phyloP scores from a whole-genome alignment of 805 yeast genomes.

The Saccharomycopsis capsularis region DNA sequence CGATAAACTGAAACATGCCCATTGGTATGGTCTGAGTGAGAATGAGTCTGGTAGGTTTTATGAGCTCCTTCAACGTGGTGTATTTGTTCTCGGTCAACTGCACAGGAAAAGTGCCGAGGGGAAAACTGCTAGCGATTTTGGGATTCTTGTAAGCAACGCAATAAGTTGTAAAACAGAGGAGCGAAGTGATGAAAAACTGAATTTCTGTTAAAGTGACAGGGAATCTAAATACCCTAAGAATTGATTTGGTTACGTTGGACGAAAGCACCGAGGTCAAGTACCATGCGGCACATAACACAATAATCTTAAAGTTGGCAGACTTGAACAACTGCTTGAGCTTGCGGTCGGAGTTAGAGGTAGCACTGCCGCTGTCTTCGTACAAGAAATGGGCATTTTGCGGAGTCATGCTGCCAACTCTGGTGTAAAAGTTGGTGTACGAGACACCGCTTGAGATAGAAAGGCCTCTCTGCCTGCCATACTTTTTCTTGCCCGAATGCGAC shows the following conservation, averaged over 20 bases:
- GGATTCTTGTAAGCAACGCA: constrained; percentile 32
- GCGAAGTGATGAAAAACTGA: constrained; percentile 71
- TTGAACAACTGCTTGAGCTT: background rate
- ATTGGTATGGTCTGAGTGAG: constrained; percentile 75
- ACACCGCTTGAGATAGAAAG: constrained; percentile 19
- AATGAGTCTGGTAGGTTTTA: constrained; percentile 48
- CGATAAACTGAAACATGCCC: constrained; percentile 90
- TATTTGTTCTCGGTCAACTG: constrained; percentile 28
- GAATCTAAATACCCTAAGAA: constrained; percentile 59
- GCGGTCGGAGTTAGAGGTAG: background rate
- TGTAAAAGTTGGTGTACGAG: constrained; percentile 20
- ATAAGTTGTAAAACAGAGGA: constrained; percentile 46
- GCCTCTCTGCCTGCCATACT: constrained; percentile 14
- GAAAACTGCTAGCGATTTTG: constrained; percentile 26
- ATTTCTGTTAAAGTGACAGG: constrained; percentile 88
- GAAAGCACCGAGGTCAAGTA: constrained; percentile 74
- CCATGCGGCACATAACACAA: constrained; percentile 65
- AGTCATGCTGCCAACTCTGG: constrained; percentile 5
- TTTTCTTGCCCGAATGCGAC: constrained; percentile 1
- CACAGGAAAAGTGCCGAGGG: constrained; percentile 30
- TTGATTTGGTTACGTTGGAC: constrained; percentile 72
- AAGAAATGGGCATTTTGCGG: background rate
- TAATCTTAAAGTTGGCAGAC: constrained; percentile 32
- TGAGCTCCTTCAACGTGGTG: constrained; percentile 34
- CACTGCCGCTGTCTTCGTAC: background rate